Percentiles rank a stretch among this genome's conserved stretches.
Evolutionary conservation across 2,329 filamentous ascomycete genomes (phyloP).

Genomic region (Fusarium newnesense): DNA sequence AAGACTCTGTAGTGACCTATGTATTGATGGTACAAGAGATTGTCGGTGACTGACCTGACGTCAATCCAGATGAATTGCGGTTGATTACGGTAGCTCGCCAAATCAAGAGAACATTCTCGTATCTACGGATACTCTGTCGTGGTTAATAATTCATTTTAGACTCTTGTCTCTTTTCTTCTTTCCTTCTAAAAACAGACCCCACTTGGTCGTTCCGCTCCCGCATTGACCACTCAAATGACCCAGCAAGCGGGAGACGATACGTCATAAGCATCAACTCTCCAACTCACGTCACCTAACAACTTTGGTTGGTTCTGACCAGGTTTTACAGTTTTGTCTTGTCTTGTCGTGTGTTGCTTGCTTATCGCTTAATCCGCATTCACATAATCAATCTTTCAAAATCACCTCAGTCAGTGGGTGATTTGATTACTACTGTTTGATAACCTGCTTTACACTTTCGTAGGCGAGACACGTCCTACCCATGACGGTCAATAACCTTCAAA

Average conservation of each 20-base stretch:
- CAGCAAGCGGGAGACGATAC: conserved; percentile 8
- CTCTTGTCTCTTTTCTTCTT: neutral
- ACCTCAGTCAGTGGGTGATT: neutral
- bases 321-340: conserved; percentile 11
- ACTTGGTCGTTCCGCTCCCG: conserved; percentile 1
- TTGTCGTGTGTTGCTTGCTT: conserved; percentile 10
- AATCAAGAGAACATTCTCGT: conserved; percentile 21
- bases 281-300: conserved; percentile 12
- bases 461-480: conserved; percentile 17
- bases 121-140: neutral
- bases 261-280: conserved; percentile 22
- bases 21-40: neutral
- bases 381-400: conserved; percentile 2
- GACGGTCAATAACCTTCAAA: neutral
- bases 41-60: conserved; percentile 26
- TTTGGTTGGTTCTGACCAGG: conserved; percentile 20
- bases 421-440: conserved; percentile 7
- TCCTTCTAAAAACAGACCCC: conserved; percentile 4
- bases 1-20: neutral
- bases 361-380: conserved; percentile 16
- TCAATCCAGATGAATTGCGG: conserved; percentile 31
- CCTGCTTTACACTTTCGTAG: conserved; percentile 9
- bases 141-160: neutral
- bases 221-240: conserved; percentile 11
- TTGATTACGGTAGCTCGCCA: neutral